A percentile compares a stretch with the other conserved stretches of the same genome.
Evolutionary conservation across 2,329 filamentous ascomycete genomes (phyloP).

Genomic region (Blumeria hordei): DNA sequence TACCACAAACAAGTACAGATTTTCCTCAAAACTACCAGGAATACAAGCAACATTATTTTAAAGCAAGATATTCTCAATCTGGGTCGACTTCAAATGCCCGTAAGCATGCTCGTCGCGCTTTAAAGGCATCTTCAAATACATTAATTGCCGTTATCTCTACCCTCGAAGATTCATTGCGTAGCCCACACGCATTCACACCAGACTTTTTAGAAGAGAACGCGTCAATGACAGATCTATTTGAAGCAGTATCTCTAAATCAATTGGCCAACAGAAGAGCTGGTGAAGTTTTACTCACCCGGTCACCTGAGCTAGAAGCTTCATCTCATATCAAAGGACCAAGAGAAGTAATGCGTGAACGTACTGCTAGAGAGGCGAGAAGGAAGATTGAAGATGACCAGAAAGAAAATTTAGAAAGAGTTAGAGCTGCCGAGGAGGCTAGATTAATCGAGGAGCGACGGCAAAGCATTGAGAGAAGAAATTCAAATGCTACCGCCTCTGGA

Average conservation of each 20-base stretch:
- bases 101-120: conserved; percentile 21
- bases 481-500: conserved; percentile 27
- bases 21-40: conserved; percentile 11
- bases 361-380: conserved; percentile 50
- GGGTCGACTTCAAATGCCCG: conserved; percentile 6
- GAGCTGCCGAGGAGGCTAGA: conserved; percentile 31
- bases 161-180: conserved; percentile 56
- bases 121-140: conserved; percentile 58
- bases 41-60: conserved; percentile 11
- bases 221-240: conserved; percentile 66
- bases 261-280: conserved; percentile 23
- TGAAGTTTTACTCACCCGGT: conserved; percentile 27
- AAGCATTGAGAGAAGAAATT: conserved; percentile 32
- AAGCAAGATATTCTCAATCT: conserved; percentile 8
- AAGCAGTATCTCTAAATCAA: conserved; percentile 4
- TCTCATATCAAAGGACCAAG: conserved; percentile 53
- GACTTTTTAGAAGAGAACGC: conserved; percentile 75
- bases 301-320: conserved; percentile 24
- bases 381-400: conserved; percentile 27
- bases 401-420: conserved; percentile 19
- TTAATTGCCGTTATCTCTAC: conserved; percentile 80
- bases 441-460: conserved; percentile 27
- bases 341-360: conserved; percentile 76
- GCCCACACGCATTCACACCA: conserved; percentile 59
- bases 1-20: conserved; percentile 15